phyloP scores from a whole-genome alignment of 352 stramenopile genomes.

The Pythium pyrilobum region DNA sequence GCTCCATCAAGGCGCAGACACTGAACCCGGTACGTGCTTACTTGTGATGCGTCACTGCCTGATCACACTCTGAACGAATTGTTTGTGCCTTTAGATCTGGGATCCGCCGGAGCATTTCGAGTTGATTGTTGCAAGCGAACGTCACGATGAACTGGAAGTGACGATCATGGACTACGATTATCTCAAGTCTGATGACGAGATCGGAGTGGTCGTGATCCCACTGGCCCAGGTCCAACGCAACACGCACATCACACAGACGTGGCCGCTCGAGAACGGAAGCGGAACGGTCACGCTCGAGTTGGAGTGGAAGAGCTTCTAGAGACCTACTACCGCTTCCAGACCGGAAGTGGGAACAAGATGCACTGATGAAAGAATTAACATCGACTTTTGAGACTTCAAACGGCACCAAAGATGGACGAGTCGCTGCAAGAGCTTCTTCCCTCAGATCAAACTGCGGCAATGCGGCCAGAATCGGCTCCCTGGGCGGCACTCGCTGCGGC shows the following conservation, averaged over 20 bases:
- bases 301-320: conserved; percentile 40
- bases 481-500: neutral
- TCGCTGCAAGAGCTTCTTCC: neutral
- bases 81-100: conserved; percentile 28
- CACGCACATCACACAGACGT: conserved; percentile 23
- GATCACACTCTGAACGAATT: neutral
- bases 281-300: conserved; percentile 34
- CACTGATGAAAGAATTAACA: neutral
- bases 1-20: conserved; percentile 30
- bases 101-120: conserved; percentile 40
- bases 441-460: conserved; percentile 6
- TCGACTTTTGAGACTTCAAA: neutral
- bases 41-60: neutral
- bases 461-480: conserved; percentile 13
- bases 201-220: conserved; percentile 33
- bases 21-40: conserved; percentile 31
- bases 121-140: conserved; percentile 31
- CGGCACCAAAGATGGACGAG: neutral
- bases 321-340: too few relatives aligned
- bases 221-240: conserved; percentile 33
- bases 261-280: conserved; percentile 32
- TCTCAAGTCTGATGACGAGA: conserved; percentile 38
- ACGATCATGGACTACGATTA: conserved; percentile 46
- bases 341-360: too few relatives aligned
- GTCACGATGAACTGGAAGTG: conserved; percentile 33